phyloP scores from a whole-genome alignment of 2,329 filamentous ascomycete genomes.

The Ceratocystis eucalypticola region DNA sequence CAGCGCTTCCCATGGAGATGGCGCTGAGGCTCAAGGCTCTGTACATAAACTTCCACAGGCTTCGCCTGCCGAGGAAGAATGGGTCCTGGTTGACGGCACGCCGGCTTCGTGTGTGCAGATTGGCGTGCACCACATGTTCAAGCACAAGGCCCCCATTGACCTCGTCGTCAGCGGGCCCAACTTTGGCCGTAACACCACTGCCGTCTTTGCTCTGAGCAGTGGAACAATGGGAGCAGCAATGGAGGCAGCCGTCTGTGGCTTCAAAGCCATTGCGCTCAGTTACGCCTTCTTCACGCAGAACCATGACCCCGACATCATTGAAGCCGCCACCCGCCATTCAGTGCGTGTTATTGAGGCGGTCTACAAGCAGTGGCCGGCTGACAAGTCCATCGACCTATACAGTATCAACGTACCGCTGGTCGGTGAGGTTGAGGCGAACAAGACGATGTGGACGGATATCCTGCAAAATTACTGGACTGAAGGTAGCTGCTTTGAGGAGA shows the following conservation, averaged over 20 bases:
- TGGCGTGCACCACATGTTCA: constrained; percentile 66
- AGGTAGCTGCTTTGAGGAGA: constrained; percentile 76
- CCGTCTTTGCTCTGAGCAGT: constrained; percentile 63
- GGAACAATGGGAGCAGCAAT: constrained; percentile 66
- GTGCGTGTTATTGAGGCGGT: constrained; percentile 70
- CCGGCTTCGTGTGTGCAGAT: constrained; percentile 73
- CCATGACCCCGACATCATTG: constrained; percentile 71
- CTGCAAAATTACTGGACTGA: constrained; percentile 80
- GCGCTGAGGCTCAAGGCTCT: constrained; percentile 42
- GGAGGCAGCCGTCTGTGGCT: constrained; percentile 59
- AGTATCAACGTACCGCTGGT: constrained; percentile 80
- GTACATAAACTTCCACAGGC: constrained; percentile 46
- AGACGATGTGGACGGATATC: constrained; percentile 72
- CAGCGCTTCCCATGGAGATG: constrained; percentile 29
- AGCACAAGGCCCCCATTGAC: constrained; percentile 57
- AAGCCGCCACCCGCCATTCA: constrained; percentile 58
- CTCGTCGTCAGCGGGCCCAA: constrained; percentile 70
- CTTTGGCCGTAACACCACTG: constrained; percentile 70
- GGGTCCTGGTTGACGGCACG: constrained; percentile 69
- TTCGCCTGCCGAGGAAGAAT: constrained; percentile 51
- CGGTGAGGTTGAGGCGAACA: constrained; percentile 55
- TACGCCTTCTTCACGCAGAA: constrained; percentile 82
- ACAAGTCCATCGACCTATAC: constrained; percentile 64
- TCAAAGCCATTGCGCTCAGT: constrained; percentile 64
- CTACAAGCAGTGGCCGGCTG: constrained; percentile 56